phyloP scores from a whole-genome alignment of 2,329 filamentous ascomycete species.

The Alternaria viburni region DNA sequence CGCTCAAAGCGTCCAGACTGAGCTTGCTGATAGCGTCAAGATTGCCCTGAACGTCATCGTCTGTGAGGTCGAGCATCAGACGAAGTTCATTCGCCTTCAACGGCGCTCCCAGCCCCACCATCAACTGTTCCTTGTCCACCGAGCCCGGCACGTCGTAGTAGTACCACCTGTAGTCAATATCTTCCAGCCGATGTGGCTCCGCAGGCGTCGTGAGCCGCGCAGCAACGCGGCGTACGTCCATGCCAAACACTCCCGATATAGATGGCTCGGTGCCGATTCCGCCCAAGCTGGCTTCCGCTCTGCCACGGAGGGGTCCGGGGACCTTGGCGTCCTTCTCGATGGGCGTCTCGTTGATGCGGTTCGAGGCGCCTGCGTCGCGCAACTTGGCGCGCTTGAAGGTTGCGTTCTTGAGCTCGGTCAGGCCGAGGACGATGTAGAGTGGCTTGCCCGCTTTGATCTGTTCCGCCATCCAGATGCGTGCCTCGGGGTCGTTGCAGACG shows the following conservation, averaged over 20 bases:
- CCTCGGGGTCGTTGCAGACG: slow-evolving; percentile 43
- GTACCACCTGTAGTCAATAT: slow-evolving; percentile 42
- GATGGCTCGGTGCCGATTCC: slow-evolving; percentile 37
- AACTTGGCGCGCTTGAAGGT: slow-evolving; percentile 46
- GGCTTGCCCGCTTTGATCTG: slow-evolving; percentile 36
- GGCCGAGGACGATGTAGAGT: slow-evolving; percentile 43
- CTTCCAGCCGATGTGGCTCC: slow-evolving; percentile 41
- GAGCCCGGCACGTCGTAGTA: slow-evolving; percentile 41
- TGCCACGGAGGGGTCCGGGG: slow-evolving; percentile 36
- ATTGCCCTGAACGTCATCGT: slow-evolving; percentile 45
- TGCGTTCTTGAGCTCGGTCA: slow-evolving; percentile 49
- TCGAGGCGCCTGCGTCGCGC: slow-evolving; percentile 44
- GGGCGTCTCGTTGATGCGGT: slow-evolving; percentile 40
- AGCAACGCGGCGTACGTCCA: slow-evolving; percentile 41
- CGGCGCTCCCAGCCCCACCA: slow-evolving; percentile 41
- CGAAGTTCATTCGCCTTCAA: slow-evolving; percentile 47
- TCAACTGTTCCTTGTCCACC: slow-evolving; percentile 42
- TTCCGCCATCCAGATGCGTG: slow-evolving; percentile 40
- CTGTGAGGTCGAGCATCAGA: slow-evolving; percentile 45
- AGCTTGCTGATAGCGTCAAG: slow-evolving; percentile 47
- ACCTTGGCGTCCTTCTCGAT: slow-evolving; percentile 44
- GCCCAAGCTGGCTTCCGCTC: slow-evolving; percentile 33
- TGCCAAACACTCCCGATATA: slow-evolving; percentile 47
- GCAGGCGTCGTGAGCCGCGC: slow-evolving; percentile 41
- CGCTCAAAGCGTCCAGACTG: slow-evolving; percentile 44